phyloP scores from a whole-genome alignment of 257 asterid genomes.

The Primulina tabacum region DNA sequence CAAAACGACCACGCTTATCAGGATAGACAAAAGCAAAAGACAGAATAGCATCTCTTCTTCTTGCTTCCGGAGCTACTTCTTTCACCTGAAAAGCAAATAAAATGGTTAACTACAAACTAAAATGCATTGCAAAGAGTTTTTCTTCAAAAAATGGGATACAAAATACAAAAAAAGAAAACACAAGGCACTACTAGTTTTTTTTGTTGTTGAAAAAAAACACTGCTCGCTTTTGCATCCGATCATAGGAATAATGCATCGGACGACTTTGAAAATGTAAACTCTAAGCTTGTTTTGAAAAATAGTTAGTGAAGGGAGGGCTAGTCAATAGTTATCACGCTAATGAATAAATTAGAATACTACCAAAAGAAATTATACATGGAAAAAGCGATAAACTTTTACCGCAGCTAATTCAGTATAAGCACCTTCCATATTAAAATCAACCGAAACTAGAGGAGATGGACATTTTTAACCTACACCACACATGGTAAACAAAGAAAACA shows the following conservation, averaged over 20 bases:
- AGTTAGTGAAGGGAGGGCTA: background rate
- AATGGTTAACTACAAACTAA: background rate
- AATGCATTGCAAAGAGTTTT: background rate
- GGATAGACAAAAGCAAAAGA: conserved; percentile 93
- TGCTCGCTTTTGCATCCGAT: background rate
- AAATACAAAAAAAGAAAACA: background rate
- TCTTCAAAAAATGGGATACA: conserved; percentile 1
- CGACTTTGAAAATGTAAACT: background rate
- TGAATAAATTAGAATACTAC: background rate
- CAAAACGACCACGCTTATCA: conserved; percentile 76
- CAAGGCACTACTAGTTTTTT: background rate
- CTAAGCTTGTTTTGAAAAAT: background rate
- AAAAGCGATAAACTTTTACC: background rate
- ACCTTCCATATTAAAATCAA: background rate
- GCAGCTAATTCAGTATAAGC: background rate
- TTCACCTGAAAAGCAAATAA: conserved; percentile 52
- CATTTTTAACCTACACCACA: background rate
- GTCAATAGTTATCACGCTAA: background rate
- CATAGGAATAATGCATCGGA: too few species aligned
- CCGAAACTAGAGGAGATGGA: background rate
- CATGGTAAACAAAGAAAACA: background rate
- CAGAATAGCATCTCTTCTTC: conserved; percentile 81
- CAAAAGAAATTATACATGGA: background rate
- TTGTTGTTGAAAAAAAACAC: background rate
- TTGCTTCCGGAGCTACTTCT: conserved; percentile 96